phyloP scores from a whole-genome alignment of 1,284 basidiomycete species.

The Flammula alnicola region DNA sequence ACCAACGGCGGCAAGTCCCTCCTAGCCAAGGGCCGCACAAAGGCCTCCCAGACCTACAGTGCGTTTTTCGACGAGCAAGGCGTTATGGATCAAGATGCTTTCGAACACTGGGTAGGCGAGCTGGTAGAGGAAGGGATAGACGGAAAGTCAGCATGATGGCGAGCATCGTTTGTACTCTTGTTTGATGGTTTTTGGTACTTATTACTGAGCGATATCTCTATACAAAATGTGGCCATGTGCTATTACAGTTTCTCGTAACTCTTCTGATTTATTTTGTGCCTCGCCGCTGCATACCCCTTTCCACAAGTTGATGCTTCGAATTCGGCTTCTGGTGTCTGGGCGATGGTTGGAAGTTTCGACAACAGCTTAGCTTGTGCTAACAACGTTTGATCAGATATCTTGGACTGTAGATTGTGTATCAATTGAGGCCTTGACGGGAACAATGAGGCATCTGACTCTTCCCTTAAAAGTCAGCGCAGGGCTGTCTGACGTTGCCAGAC shows the following conservation, averaged over 20 bases:
- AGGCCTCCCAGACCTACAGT: constrained; percentile 57
- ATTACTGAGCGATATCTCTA: constrained; percentile 20
- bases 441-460: no score
- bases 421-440: no score
- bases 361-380: no score
- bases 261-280: constrained; percentile 1
- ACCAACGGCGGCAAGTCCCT: constrained; percentile 79
- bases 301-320: no score
- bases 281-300: not conserved
- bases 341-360: no score
- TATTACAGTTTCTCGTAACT: constrained; percentile 12
- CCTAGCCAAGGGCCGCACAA: constrained; percentile 63
- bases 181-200: constrained; percentile 4
- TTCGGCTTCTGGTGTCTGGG: no score
- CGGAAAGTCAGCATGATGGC: constrained; percentile 43
- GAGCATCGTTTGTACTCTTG: constrained; percentile 11
- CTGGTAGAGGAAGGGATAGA: constrained; percentile 68
- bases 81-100: constrained; percentile 67
- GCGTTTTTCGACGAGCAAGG: constrained; percentile 76
- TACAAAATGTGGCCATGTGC: constrained; percentile 13
- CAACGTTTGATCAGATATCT: no score
- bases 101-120: constrained; percentile 75
- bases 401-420: no score
- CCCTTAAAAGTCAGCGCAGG: no score
- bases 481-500: no score